Evolutionary conservation across 1,284 basidiomycete genomes (phyloP).

Genomic region (Polyporus tsugae): DNA sequence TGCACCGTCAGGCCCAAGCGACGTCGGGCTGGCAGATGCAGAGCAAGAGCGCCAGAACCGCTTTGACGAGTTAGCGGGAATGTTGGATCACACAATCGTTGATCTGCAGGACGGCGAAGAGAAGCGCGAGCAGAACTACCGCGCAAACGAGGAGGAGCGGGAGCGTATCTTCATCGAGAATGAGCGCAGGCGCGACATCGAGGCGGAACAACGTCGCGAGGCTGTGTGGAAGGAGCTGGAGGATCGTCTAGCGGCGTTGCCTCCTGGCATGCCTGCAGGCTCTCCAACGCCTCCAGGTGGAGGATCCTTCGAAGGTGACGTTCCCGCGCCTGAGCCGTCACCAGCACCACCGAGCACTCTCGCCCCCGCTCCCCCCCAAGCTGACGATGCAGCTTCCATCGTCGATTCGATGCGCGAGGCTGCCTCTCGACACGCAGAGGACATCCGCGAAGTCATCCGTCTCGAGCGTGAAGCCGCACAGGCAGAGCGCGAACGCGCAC

Average conservation of each 20-base stretch:
- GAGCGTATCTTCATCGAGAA: slow-evolving; percentile 66
- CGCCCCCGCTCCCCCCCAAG: not conserved
- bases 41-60: slow-evolving; percentile 62
- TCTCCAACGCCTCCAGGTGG: slow-evolving; percentile 16
- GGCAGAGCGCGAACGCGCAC: slow-evolving; percentile 58
- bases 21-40: slow-evolving; percentile 54
- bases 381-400: slow-evolving; percentile 39
- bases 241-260: slow-evolving; percentile 35
- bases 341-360: not conserved
- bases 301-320: slow-evolving; percentile 1
- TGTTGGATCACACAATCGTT: slow-evolving; percentile 53
- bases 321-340: not conserved
- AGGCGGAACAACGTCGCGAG: slow-evolving; percentile 57
- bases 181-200: slow-evolving; percentile 61
- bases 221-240: slow-evolving; percentile 58
- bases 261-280: slow-evolving; percentile 23
- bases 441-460: slow-evolving; percentile 65
- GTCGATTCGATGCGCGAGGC: slow-evolving; percentile 56
- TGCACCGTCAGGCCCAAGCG: slow-evolving; percentile 41
- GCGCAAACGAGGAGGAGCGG: slow-evolving; percentile 68
- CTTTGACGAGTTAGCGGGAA: slow-evolving; percentile 61
- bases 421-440: slow-evolving; percentile 59
- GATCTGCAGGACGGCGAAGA: slow-evolving; percentile 65
- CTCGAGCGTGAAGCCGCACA: slow-evolving; percentile 60
- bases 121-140: slow-evolving; percentile 67